Conservation (phyloP, 768 basidiomycete species). For the Boletus eberwhitei region DNA sequence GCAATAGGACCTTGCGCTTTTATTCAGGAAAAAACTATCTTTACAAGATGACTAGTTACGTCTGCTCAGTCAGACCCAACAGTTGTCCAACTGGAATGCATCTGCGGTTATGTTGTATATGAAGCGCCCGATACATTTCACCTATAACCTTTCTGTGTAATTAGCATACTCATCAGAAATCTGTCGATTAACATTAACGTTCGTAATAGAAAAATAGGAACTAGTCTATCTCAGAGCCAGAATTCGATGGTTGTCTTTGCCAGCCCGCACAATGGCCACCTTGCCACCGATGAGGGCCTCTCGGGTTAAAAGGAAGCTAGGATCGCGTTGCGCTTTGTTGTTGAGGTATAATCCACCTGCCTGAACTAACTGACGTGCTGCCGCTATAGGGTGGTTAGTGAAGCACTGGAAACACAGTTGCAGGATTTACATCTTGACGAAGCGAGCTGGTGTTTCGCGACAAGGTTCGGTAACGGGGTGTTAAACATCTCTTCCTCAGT, state of each 20-base stretch:
- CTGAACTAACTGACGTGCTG: constrained; percentile 57
- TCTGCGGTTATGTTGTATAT: background rate
- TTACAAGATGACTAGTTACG: background rate
- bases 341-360: constrained; percentile 75
- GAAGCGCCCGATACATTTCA: background rate
- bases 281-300: constrained; percentile 56
- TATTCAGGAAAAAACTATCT: constrained; percentile 4
- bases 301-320: constrained; percentile 38
- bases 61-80: background rate
- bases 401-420: background rate
- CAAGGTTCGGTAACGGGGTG: constrained; percentile 58
- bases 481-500: constrained; percentile 49
- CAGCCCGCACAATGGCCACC: constrained; percentile 66
- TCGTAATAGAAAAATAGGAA: background rate
- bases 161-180: background rate
- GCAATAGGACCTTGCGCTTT: constrained; percentile 25
- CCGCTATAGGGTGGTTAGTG: constrained; percentile 43
- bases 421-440: constrained; percentile 58
- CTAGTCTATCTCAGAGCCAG: constrained; percentile 37
- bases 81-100: background rate
- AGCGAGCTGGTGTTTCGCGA: constrained; percentile 52
- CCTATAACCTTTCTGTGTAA: constrained; percentile 3
- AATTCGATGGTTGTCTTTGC: constrained; percentile 68
- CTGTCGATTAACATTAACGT: background rate
- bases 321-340: constrained; percentile 51